These are phyloP conservation scores for Yamadazyma paraphyllophila DNA, from an alignment of 805 yeast species.

Conservation along the genomic window DNA sequence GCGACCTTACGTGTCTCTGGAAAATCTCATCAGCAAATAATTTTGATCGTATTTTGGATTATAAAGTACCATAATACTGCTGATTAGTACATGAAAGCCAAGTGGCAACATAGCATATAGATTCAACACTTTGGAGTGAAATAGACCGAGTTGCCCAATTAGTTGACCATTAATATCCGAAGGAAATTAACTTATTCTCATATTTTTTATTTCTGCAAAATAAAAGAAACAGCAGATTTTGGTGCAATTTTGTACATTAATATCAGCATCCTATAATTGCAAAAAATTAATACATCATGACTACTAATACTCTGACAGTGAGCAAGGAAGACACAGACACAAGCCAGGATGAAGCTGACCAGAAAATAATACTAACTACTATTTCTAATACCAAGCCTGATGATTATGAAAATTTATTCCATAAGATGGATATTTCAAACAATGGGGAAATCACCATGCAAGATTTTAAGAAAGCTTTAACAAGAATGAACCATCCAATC, in stretches of 20 bases:
- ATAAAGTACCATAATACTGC: not conserved
- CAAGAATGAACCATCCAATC: conserved; percentile 59
- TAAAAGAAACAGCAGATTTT: not conserved
- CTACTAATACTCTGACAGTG: not conserved
- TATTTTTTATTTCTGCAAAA: not conserved
- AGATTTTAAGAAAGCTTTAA: conserved; percentile 48
- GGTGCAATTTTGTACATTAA: not conserved
- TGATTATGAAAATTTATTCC: conserved; percentile 24
- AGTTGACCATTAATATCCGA: not conserved
- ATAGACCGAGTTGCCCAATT: not conserved
- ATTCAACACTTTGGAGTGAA: no score
- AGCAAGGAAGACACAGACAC: not conserved
- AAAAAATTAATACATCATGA: not conserved
- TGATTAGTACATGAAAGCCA: not conserved
- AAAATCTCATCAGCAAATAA: conserved; percentile 11
- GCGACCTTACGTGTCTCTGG: conserved; percentile 10
- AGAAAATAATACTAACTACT: conserved; percentile 2
- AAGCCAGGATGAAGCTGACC: not conserved
- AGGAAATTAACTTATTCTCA: not conserved
- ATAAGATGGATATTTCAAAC: conserved; percentile 35
- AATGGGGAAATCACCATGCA: conserved; percentile 49
- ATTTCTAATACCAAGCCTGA: conserved; percentile 3
- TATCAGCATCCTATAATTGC: not conserved
- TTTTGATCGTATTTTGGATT: conserved; percentile 3
- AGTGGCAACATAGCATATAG: not conserved